Conservation (phyloP, 768 basidiomycete genomes). For the Baorangia bicolor region DNA sequence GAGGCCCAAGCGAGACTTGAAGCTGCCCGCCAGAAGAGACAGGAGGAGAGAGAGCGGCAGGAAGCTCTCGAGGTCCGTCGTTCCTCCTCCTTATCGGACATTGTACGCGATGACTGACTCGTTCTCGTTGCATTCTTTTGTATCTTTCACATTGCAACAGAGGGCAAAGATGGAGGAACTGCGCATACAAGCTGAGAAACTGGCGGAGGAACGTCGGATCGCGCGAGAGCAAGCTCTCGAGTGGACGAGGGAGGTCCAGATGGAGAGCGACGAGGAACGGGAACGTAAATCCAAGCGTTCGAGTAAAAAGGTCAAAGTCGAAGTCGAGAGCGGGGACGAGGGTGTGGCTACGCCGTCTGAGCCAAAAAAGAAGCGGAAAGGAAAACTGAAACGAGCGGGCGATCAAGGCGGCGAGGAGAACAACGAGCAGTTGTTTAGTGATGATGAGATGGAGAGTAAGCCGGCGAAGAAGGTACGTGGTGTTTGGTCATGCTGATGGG, state of each 20-base stretch:
- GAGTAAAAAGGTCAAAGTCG: slow-evolving; percentile 52
- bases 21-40: slow-evolving; percentile 70
- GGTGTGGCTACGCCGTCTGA: slow-evolving; percentile 36
- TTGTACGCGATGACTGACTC: background rate
- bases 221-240: slow-evolving; percentile 78
- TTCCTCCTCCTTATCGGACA: background rate
- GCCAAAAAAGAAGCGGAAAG: slow-evolving; percentile 77
- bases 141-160: slow-evolving; percentile 35
- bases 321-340: slow-evolving; percentile 52
- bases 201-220: slow-evolving; percentile 75
- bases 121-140: background rate
- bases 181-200: slow-evolving; percentile 66
- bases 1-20: slow-evolving; percentile 74
- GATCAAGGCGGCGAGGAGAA: slow-evolving; percentile 56
- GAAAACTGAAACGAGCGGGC: slow-evolving; percentile 60
- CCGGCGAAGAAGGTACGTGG: slow-evolving; percentile 65
- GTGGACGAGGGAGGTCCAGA: slow-evolving; percentile 69
- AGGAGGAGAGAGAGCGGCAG: slow-evolving; percentile 70
- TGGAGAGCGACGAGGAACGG: slow-evolving; percentile 76
- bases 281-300: slow-evolving; percentile 61
- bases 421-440: slow-evolving; percentile 67
- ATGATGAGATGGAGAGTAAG: slow-evolving; percentile 57
- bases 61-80: slow-evolving; percentile 64
- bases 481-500: background rate
- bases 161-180: slow-evolving; percentile 60